Evolutionary conservation across 2,329 filamentous ascomycete genomes (phyloP).

Genomic region (Pseudonectria buxi): DNA sequence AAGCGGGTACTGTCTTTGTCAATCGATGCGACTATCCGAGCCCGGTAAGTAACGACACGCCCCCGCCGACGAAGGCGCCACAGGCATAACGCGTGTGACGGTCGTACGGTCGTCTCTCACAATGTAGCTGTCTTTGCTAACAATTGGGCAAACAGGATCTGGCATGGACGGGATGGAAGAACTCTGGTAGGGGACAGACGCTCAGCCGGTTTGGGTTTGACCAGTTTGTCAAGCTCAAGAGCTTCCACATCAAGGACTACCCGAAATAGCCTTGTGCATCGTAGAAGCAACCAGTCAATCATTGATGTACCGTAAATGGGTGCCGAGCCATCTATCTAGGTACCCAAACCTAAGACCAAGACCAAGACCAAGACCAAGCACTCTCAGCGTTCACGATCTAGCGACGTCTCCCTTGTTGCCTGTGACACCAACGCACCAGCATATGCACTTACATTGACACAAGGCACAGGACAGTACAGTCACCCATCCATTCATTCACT

Average conservation of each 20-base stretch:
- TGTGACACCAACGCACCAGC: too few relatives aligned
- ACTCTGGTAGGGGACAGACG: slow-evolving; percentile 87
- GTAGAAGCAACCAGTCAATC: too few relatives aligned
- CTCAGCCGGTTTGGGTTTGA: slow-evolving; percentile 88
- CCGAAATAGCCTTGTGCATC: slow-evolving; percentile 42
- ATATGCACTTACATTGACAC: too few relatives aligned
- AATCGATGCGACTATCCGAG: slow-evolving; percentile 90
- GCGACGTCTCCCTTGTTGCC: too few relatives aligned
- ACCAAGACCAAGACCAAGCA: too few relatives aligned
- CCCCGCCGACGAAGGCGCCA: background rate
- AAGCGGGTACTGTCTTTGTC: slow-evolving; percentile 93
- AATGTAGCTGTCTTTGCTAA: slow-evolving; percentile 8
- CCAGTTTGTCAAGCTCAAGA: slow-evolving; percentile 94
- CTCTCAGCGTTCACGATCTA: too few relatives aligned
- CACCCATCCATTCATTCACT: too few relatives aligned
- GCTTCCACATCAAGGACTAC: slow-evolving; percentile 84
- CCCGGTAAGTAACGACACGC: slow-evolving; percentile 56
- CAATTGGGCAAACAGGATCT: slow-evolving; percentile 54
- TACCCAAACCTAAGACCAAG: too few relatives aligned
- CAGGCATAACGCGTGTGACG: too few relatives aligned
- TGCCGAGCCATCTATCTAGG: too few relatives aligned
- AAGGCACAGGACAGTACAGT: too few relatives aligned
- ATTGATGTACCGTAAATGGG: background rate
- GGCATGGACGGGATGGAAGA: slow-evolving; percentile 98
- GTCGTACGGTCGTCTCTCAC: too few relatives aligned